phyloP scores from a whole-genome alignment of 495 filamentous ascomycete species.

The Annulohypoxylon moriforme region DNA sequence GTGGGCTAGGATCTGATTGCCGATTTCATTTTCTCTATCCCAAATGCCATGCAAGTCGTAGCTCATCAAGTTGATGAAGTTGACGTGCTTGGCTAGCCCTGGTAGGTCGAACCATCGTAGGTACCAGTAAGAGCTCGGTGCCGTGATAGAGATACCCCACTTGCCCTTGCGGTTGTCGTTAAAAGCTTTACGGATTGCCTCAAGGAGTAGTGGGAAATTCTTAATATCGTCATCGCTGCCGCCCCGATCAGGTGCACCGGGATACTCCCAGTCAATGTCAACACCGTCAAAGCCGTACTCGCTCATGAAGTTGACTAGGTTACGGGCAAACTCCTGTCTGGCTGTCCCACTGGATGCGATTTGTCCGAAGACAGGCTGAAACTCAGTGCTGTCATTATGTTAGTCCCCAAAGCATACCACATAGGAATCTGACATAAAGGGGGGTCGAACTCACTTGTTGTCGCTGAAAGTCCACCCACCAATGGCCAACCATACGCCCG shows the following conservation, averaged over 20 bases:
- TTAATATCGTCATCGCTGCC: neutral
- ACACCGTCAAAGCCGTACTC: neutral
- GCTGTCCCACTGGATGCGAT: neutral
- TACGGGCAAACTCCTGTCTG: neutral
- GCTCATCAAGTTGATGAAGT: neutral
- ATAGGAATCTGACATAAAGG: neutral
- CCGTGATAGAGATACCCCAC: neutral
- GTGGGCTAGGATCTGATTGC: conserved; percentile 55
- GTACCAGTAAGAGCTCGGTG: neutral
- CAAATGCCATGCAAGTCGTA: conserved; percentile 2
- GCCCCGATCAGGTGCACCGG: neutral
- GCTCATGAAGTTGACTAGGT: neutral
- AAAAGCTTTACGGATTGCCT: too few relatives aligned
- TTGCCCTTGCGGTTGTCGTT: neutral
- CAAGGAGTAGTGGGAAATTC: neutral
- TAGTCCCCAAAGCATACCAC: neutral
- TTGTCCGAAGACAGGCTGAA: neutral
- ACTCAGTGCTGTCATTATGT: neutral
- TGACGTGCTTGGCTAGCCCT: neutral
- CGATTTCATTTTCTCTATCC: conserved; percentile 20
- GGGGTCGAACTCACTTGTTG: neutral
- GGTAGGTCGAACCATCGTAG: neutral
- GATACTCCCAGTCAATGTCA: neutral
- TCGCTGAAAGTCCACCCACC: neutral
- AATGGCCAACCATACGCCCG: neutral